Conservation (phyloP, 2,329 filamentous ascomycete genomes). For the Pestalotiopsis sp. region DNA sequence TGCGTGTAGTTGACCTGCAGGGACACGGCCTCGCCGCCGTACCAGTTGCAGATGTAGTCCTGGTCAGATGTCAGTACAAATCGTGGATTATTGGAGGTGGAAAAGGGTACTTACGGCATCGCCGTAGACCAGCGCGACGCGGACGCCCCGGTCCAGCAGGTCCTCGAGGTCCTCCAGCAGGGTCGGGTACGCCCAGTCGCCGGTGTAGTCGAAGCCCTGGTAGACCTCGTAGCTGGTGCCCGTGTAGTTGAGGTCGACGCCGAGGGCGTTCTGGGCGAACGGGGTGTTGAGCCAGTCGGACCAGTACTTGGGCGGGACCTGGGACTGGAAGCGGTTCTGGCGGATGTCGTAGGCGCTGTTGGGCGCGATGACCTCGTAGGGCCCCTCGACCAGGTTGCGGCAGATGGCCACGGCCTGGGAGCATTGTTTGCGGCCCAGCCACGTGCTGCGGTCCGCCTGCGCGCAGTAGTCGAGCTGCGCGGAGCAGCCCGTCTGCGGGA, state of each 20-base stretch:
- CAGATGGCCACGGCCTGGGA: slow-evolving; percentile 57
- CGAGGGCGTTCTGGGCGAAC: slow-evolving; percentile 54
- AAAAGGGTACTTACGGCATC: slow-evolving; percentile 39
- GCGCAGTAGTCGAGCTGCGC: slow-evolving; percentile 56
- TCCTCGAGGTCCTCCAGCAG: slow-evolving; percentile 61
- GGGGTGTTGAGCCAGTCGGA: slow-evolving; percentile 66
- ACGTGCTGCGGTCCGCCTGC: slow-evolving; percentile 40
- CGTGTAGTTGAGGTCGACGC: slow-evolving; percentile 53
- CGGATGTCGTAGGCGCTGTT: slow-evolving; percentile 66
- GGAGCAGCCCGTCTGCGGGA: slow-evolving; percentile 47
- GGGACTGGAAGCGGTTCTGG: slow-evolving; percentile 50
- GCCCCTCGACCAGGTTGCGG: slow-evolving; percentile 56
- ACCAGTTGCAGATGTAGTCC: slow-evolving; percentile 64
- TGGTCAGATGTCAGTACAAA: slow-evolving; percentile 21
- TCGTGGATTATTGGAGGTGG: too few species aligned
- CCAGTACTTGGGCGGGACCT: slow-evolving; percentile 64
- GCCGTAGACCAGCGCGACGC: slow-evolving; percentile 72
- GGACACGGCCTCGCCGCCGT: slow-evolving; percentile 61
- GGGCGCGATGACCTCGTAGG: slow-evolving; percentile 55
- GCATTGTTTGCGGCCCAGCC: slow-evolving; percentile 49
- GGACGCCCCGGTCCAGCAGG: slow-evolving; percentile 64
- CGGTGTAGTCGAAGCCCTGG: slow-evolving; percentile 49
- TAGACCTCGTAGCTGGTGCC: slow-evolving; percentile 49
- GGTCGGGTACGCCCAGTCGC: slow-evolving; percentile 66
- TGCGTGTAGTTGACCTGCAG: slow-evolving; percentile 49